Percentiles rank a stretch among this genome's conserved stretches.
These are phyloP conservation scores for Plantago ovata DNA, from an alignment of 257 asterid genomes.

Conservation along the genomic window DNA sequence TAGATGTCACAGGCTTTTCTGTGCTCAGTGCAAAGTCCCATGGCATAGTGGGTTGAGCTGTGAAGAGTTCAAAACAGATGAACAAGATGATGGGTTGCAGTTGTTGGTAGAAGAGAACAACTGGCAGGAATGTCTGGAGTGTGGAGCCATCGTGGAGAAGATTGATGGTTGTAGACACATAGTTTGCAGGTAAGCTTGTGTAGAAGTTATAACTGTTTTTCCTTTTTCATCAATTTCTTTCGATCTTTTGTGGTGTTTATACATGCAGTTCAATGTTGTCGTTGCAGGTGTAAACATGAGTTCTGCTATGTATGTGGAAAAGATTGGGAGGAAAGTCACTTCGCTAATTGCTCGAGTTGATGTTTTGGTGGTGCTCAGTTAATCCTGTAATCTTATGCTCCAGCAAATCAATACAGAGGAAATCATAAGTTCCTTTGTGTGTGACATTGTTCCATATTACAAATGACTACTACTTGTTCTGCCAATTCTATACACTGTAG, in stretches of 20 bases:
- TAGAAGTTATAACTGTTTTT: not conserved
- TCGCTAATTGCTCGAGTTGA: not conserved
- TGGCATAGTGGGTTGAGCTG: conserved; percentile 54
- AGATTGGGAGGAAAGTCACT: not conserved
- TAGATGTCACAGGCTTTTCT: conserved; percentile 38
- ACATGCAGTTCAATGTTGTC: not conserved
- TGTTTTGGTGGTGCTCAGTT: no score
- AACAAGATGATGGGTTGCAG: conserved; percentile 28
- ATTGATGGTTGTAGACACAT: conserved; percentile 48
- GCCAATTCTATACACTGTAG: no score
- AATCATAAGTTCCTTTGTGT: no score
- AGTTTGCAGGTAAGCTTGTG: conserved; percentile 41
- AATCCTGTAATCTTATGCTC: no score
- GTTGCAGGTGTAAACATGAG: not conserved
- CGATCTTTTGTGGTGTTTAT: not conserved
- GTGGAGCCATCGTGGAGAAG: conserved; percentile 44
- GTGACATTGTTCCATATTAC: no score
- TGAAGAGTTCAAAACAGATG: conserved; percentile 24
- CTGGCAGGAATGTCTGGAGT: conserved; percentile 49
- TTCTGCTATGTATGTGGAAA: conserved; percentile 3
- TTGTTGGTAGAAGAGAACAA: conserved; percentile 36
- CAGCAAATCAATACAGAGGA: no score
- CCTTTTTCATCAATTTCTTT: not conserved
- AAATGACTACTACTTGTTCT: no score
- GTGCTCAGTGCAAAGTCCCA: conserved; percentile 47